phyloP scores from a whole-genome alignment of 1,284 basidiomycete species.

The Malassezia globosa region DNA sequence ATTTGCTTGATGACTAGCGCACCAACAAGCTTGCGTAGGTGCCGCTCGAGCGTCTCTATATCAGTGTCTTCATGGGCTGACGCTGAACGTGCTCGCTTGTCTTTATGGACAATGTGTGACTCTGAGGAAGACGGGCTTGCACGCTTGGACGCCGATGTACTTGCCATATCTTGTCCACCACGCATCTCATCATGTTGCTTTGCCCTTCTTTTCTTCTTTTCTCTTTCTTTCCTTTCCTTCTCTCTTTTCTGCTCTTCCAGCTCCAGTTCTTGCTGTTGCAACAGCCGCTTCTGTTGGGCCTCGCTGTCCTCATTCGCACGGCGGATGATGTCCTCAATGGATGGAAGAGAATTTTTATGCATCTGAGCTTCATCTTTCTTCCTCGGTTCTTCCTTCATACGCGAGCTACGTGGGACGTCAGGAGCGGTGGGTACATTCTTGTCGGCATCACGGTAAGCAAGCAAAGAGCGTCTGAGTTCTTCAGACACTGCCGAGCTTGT shows the following conservation, averaged over 20 bases:
- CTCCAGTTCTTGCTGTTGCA: slow-evolving; percentile 10
- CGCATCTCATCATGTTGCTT: not conserved
- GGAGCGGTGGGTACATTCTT: not conserved
- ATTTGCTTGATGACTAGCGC: slow-evolving; percentile 79
- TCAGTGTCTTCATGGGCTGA: slow-evolving; percentile 1
- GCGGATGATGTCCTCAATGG: slow-evolving; percentile 40
- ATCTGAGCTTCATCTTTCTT: not conserved
- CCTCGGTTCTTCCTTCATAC: not conserved
- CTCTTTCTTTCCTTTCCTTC: slow-evolving; percentile 3
- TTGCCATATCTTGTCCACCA: not conserved
- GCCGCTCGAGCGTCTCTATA: slow-evolving; percentile 34
- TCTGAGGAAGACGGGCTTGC: slow-evolving; percentile 7
- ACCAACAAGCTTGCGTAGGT: slow-evolving; percentile 68
- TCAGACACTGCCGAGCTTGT: slow-evolving; percentile 17
- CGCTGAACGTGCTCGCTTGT: slow-evolving; percentile 23
- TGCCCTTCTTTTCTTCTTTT: not conserved
- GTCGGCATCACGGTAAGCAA: slow-evolving; percentile 10
- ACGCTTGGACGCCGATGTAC: not conserved
- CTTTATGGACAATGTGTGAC: slow-evolving; percentile 17
- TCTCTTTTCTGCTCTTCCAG: slow-evolving; percentile 18
- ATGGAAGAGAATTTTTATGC: not conserved
- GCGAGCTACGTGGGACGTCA: not conserved
- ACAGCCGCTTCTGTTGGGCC: slow-evolving; percentile 10
- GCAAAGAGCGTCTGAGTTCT: slow-evolving; percentile 16
- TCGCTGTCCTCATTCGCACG: slow-evolving; percentile 35